Evolutionary conservation across 164 flowering plant genomes (phyloP).

Genomic region (Nymphaea thermarum): DNA sequence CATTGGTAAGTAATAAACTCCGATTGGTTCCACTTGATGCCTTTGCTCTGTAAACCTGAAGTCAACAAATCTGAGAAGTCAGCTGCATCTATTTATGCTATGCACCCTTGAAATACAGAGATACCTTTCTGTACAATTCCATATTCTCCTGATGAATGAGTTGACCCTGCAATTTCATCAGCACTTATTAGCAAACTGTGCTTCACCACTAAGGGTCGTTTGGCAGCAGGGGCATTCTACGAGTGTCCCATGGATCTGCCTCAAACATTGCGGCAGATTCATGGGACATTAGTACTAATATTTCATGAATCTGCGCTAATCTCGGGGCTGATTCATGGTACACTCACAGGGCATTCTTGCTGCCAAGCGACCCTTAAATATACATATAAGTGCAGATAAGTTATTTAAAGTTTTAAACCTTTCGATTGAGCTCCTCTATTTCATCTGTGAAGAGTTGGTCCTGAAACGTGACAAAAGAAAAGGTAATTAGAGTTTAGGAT

Average conservation of each 20-base stretch:
- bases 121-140: slow-evolving; percentile 70
- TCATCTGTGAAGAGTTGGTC: slow-evolving; percentile 64
- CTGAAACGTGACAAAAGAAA: slow-evolving; percentile 23
- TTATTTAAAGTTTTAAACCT: slow-evolving; percentile 47
- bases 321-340: no score
- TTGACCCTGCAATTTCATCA: slow-evolving; percentile 41
- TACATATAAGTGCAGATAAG: no score
- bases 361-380: no score
- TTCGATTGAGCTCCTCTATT: slow-evolving; percentile 63
- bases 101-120: slow-evolving; percentile 1
- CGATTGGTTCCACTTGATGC: slow-evolving; percentile 29
- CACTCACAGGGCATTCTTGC: no score
- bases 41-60: slow-evolving; percentile 51
- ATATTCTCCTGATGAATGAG: slow-evolving; percentile 68
- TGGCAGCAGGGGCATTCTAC: no score
- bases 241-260: no score
- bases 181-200: slow-evolving; percentile 7
- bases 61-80: not conserved
- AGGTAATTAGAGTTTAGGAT: slow-evolving; percentile 1
- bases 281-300: no score
- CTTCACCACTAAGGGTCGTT: no score
- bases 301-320: no score
- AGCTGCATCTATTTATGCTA: not conserved
- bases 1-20: slow-evolving; percentile 19
- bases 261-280: no score